phyloP scores from a whole-genome alignment of 257 asterid species.

The Linaria vulgaris region DNA sequence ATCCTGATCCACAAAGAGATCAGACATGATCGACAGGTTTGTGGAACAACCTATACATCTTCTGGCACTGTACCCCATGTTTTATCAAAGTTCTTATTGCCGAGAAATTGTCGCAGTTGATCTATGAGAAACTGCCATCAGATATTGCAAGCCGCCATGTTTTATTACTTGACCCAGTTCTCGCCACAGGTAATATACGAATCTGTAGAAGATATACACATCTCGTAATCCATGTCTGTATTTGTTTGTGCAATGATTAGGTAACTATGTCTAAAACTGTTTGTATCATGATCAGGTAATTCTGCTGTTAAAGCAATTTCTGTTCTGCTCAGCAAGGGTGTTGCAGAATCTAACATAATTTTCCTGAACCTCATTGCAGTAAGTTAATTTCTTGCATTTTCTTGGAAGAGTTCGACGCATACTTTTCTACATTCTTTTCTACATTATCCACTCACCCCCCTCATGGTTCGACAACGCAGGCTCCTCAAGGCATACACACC shows the following conservation, averaged over 20 bases:
- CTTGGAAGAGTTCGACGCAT: background rate
- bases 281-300: constrained; percentile 46
- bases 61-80: background rate
- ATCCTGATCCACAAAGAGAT: constrained; percentile 75
- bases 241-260: background rate
- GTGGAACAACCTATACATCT: constrained; percentile 15
- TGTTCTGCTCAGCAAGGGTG: constrained; percentile 80
- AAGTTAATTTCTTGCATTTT: constrained; percentile 26
- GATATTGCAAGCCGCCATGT: constrained; percentile 95
- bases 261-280: background rate
- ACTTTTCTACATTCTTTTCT: background rate
- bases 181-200: constrained; percentile 67
- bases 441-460: background rate
- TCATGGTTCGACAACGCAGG: constrained; percentile 46
- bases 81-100: constrained; percentile 19
- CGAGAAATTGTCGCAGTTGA: constrained; percentile 51
- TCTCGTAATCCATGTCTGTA: background rate
- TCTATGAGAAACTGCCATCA: constrained; percentile 84
- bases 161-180: constrained; percentile 86
- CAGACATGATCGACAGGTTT: constrained; percentile 66
- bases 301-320: constrained; percentile 85
- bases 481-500: constrained; percentile 84
- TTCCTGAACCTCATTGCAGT: constrained; percentile 92
- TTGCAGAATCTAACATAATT: constrained; percentile 78
- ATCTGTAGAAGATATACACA: background rate